Conservation (phyloP, 345 rosid genomes). For the Eucalyptus sp. region DNA sequence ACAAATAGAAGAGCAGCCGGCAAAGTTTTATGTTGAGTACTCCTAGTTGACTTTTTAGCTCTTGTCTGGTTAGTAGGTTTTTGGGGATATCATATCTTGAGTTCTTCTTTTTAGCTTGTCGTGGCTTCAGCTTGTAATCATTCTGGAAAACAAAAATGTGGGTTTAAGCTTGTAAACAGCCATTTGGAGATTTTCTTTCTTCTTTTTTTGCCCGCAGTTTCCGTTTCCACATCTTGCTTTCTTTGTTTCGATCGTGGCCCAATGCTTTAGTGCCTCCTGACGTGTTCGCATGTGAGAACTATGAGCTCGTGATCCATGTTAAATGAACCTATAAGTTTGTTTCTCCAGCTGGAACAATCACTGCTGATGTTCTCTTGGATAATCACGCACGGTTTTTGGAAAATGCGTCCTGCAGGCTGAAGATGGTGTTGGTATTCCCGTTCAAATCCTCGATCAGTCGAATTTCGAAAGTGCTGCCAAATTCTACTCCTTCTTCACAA, state of each 20-base stretch:
- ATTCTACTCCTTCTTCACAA: constrained; percentile 47
- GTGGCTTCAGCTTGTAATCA: background rate
- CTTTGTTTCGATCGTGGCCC: background rate
- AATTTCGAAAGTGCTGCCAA: constrained; percentile 59
- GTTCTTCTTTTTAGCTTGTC: background rate
- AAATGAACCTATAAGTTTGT: background rate
- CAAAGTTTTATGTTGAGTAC: background rate
- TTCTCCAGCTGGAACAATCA: background rate
- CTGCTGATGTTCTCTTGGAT: background rate
- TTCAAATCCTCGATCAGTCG: constrained; percentile 64
- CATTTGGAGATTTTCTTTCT: background rate
- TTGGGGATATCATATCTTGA: background rate
- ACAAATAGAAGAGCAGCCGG: background rate
- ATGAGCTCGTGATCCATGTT: background rate
- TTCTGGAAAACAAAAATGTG: background rate
- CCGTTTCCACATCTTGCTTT: background rate
- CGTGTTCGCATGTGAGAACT: background rate
- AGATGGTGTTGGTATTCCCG: constrained; percentile 90
- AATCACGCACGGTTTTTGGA: background rate
- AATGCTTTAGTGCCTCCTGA: background rate
- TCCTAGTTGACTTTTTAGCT: background rate
- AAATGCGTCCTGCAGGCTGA: constrained; percentile 46
- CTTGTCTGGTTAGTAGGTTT: background rate
- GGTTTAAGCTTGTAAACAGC: background rate
- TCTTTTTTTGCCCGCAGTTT: background rate